These are phyloP conservation scores for Acanthamoeba royreba DNA, from an alignment of 208 protist species.

Conservation along the genomic window DNA sequence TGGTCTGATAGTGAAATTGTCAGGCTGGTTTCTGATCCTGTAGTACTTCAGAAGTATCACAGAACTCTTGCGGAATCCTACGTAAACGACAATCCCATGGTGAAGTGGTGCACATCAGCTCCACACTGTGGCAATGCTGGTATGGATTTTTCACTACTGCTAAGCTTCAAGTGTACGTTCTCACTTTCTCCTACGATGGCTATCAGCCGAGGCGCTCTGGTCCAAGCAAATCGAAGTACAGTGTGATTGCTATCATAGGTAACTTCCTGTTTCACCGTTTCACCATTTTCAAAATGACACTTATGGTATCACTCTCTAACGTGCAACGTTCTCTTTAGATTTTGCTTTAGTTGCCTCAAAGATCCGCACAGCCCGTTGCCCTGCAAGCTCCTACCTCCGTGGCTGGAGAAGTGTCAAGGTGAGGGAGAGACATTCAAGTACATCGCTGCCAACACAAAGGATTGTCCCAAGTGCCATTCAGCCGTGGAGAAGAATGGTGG, in stretches of 20 bases:
- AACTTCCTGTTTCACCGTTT: too few relatives aligned
- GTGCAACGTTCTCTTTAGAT: not conserved
- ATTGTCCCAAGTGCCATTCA: conserved; percentile 57
- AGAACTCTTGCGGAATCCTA: conserved; percentile 2
- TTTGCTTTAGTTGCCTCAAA: not conserved
- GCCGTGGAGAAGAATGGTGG: conserved; percentile 66
- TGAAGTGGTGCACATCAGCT: conserved; percentile 9
- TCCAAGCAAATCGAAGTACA: conserved; percentile 28
- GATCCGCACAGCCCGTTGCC: not conserved
- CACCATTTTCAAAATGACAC: not conserved
- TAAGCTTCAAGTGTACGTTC: too few relatives aligned
- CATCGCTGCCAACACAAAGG: conserved; percentile 53
- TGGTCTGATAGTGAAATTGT: too few relatives aligned
- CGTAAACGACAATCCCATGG: not conserved
- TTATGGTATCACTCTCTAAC: not conserved
- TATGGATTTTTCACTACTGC: not conserved
- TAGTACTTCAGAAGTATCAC: not conserved
- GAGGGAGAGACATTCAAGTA: conserved; percentile 31
- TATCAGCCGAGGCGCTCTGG: not conserved
- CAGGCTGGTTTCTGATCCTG: not conserved
- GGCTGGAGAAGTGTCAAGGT: conserved; percentile 8
- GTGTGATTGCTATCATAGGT: not conserved
- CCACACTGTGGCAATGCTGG: conserved; percentile 10
- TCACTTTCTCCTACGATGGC: not conserved
- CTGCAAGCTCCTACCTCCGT: not conserved